These are phyloP conservation scores for Rehmannia glutinosa DNA, from an alignment of 257 asterid species.

Conservation along the genomic window DNA sequence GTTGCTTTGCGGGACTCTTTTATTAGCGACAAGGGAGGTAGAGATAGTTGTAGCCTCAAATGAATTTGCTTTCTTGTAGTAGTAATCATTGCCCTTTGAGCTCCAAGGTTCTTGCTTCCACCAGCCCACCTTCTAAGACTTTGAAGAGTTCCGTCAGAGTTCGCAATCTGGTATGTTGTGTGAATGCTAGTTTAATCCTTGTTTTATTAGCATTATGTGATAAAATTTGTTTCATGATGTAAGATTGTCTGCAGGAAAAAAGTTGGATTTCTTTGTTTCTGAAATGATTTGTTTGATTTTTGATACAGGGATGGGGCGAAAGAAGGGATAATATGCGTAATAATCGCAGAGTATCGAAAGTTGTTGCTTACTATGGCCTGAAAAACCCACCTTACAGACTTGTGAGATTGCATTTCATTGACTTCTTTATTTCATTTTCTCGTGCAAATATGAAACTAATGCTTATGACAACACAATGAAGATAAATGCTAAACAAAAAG, in stretches of 20 bases:
- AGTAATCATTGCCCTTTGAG: slow-evolving; percentile 23
- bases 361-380: slow-evolving; percentile 74
- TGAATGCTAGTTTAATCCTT: not conserved
- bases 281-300: slow-evolving; percentile 7
- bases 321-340: slow-evolving; percentile 17
- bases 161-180: slow-evolving; percentile 27
- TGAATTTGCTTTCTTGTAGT: slow-evolving; percentile 43
- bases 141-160: slow-evolving; percentile 8
- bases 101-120: slow-evolving; percentile 22
- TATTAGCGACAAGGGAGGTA: no score
- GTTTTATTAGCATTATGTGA: not conserved
- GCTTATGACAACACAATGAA: not conserved
- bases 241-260: no score
- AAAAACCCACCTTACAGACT: slow-evolving; percentile 73
- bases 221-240: no score
- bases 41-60: slow-evolving; percentile 26
- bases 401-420: slow-evolving; percentile 37
- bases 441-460: not conserved
- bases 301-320: slow-evolving; percentile 50
- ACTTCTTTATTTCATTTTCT: not conserved
- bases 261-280: not conserved
- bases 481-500: not conserved
- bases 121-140: slow-evolving; percentile 19
- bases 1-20: slow-evolving; percentile 10
- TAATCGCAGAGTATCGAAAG: slow-evolving; percentile 26